Percentiles rank a stretch among this genome's conserved stretches.
These are phyloP conservation scores for Zymoseptoria pseudotritici DNA, from an alignment of 2,329 filamentous ascomycete species.

Conservation along the genomic window DNA sequence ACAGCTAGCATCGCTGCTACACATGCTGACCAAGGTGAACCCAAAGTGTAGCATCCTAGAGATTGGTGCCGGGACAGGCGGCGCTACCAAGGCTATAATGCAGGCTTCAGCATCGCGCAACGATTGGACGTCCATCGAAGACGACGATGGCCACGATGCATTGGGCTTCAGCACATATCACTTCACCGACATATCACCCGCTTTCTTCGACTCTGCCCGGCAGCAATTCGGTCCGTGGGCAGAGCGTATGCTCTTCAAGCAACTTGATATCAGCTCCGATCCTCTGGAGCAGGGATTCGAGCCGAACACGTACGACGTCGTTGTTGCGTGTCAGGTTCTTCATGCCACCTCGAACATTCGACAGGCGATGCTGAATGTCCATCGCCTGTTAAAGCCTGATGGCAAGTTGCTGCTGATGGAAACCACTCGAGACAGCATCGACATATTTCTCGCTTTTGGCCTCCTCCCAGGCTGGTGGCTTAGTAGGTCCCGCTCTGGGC, in stretches of 20 bases:
- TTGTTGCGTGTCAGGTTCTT: conserved; percentile 1
- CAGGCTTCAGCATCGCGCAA: neutral
- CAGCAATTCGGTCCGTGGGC: neutral
- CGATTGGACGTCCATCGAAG: no score
- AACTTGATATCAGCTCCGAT: conserved; percentile 17
- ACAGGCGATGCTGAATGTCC: conserved; percentile 11
- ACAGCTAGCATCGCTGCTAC: neutral
- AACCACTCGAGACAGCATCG: conserved; percentile 3
- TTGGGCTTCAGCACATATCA: no score
- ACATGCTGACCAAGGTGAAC: neutral
- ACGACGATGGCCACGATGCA: no score
- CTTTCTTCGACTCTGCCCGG: neutral
- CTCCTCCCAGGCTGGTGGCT: no score
- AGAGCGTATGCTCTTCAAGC: neutral
- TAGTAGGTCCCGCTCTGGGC: no score
- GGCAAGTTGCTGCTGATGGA: conserved; percentile 6
- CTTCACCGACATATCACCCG: no score
- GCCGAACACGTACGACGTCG: conserved; percentile 3
- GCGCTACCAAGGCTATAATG: neutral
- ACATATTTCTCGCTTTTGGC: neutral
- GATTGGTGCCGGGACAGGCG: neutral
- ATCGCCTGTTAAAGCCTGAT: conserved; percentile 19
- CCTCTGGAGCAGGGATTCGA: conserved; percentile 9
- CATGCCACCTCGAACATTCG: no score
- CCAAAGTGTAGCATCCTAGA: neutral